Percentiles rank a stretch among this genome's conserved stretches.
phyloP scores from a whole-genome alignment of 768 basidiomycete genomes.

The Cystofilobasidium ferigula region DNA sequence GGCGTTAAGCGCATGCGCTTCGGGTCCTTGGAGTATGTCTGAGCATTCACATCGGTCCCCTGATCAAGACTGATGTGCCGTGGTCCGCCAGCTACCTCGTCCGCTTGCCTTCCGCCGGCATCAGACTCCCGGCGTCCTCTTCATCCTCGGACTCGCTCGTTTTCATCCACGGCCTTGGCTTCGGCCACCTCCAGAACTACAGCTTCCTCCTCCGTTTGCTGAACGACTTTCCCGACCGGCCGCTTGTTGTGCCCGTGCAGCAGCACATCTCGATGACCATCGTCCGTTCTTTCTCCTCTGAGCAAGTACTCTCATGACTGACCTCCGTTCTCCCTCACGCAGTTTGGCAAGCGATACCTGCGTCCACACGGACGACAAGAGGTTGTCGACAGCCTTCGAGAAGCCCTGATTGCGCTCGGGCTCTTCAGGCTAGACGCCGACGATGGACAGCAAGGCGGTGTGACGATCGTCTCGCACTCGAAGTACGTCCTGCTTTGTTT shows the following conservation, averaged over 20 bases:
- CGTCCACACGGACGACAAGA: slow-evolving; percentile 56
- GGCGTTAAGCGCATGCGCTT: slow-evolving; percentile 40
- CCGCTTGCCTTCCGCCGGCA: slow-evolving; percentile 59
- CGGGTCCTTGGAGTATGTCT: background rate
- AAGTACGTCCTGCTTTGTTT: slow-evolving; percentile 48
- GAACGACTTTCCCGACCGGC: slow-evolving; percentile 50
- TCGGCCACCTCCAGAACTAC: slow-evolving; percentile 44
- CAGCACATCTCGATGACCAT: slow-evolving; percentile 78
- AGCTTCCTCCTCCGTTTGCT: slow-evolving; percentile 43
- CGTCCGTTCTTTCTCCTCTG: slow-evolving; percentile 13
- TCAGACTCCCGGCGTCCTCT: no score
- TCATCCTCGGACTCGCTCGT: no score
- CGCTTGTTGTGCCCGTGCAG: slow-evolving; percentile 66
- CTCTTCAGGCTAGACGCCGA: slow-evolving; percentile 49
- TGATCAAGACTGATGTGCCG: no score
- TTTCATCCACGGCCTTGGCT: slow-evolving; percentile 66
- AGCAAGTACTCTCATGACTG: no score
- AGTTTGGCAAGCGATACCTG: slow-evolving; percentile 61
- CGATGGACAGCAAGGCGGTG: slow-evolving; percentile 42
- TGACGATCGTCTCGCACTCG: slow-evolving; percentile 76
- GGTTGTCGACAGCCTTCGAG: slow-evolving; percentile 49
- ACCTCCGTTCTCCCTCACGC: background rate
- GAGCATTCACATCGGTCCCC: background rate
- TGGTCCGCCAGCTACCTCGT: slow-evolving; percentile 53
- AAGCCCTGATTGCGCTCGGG: slow-evolving; percentile 47